Evolutionary conservation across 495 filamentous ascomycete genomes (phyloP), one percentile per base, ranked within the genome.

Genomic region (Neurospora sp.): DNA sequence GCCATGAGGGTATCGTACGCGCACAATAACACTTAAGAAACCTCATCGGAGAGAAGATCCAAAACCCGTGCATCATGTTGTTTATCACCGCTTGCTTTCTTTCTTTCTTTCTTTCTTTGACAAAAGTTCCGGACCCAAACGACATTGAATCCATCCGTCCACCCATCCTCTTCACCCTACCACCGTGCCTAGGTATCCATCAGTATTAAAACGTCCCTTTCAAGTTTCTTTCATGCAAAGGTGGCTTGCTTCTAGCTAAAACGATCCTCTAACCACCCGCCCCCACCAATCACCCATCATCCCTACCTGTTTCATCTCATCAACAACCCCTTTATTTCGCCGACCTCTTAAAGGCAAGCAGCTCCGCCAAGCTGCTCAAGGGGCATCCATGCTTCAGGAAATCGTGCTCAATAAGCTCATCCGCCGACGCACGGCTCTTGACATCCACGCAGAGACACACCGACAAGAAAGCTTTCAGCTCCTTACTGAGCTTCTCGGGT

Each of bases 381-480:
- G 90, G 89, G 84, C 94, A 98, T 17, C 92, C 92, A 74, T 89
- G 89, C 85, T 89, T 89, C 78, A 94, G 78, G 81, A 94, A 94
- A 74, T 93, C 91, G 78, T 93, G 92, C 72, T 88, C 87, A 69
- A 98, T 83, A 59, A 98, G 87, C 83, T 99, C 96, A 69, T 91
- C 87, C 1, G 96, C 94, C 3, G 92, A 97, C 39, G 96, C 96
- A 77, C 96, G 90, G 80, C 92, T 95, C 85, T 94, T 94, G 77
- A 99, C 94, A 77, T 97, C 94, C 39, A 99, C 96, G 75, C 95
- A 98, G 69, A 99, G 87, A 82, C 96, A 99, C 42, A 97, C 94
- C 34, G 92, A 94, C 78, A 99, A 83, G 87, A 99, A 99, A 39
- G 91, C 90, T 85, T 98, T 98, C 71, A 98, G 88, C 81, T 98